phyloP scores from a whole-genome alignment of 208 protist genomes.

The Crithidia expoeki region DNA sequence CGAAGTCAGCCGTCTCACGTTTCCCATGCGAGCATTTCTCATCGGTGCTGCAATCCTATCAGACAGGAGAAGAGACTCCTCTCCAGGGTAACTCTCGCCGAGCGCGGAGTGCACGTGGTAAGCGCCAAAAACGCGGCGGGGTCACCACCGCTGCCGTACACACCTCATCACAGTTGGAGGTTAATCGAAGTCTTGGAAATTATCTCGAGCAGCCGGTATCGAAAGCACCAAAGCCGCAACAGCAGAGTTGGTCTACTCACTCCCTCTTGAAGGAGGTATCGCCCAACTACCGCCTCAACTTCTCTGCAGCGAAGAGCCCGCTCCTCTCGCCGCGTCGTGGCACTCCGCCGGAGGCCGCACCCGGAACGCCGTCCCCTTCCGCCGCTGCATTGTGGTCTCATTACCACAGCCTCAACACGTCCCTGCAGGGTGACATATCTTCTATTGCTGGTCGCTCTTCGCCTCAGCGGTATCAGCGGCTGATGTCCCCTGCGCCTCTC shows the following conservation, averaged over 20 bases:
- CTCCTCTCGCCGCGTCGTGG: slow-evolving; percentile 7
- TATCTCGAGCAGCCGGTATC: not conserved
- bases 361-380: slow-evolving; percentile 1
- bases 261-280: not conserved
- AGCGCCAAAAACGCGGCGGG: not conserved
- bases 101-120: not conserved
- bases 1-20: not conserved
- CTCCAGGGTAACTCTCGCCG: not conserved
- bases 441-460: not conserved
- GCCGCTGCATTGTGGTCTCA: slow-evolving; percentile 7
- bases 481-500: slow-evolving; percentile 1
- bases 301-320: not conserved
- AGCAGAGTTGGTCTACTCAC: not conserved
- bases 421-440: not conserved
- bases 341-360: not conserved
- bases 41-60: not conserved
- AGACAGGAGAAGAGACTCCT: not conserved
- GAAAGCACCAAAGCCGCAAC: not conserved
- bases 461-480: not conserved
- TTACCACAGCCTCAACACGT: slow-evolving; percentile 1
- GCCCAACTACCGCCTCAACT: not conserved
- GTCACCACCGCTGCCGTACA: not conserved
- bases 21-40: not conserved
- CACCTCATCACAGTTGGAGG: not conserved
- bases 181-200: not conserved